A percentile compares a stretch with the other conserved stretches of the same genome.
phyloP scores from a whole-genome alignment of 1,139 yeast species.

The Suhomyces atakaporum region DNA sequence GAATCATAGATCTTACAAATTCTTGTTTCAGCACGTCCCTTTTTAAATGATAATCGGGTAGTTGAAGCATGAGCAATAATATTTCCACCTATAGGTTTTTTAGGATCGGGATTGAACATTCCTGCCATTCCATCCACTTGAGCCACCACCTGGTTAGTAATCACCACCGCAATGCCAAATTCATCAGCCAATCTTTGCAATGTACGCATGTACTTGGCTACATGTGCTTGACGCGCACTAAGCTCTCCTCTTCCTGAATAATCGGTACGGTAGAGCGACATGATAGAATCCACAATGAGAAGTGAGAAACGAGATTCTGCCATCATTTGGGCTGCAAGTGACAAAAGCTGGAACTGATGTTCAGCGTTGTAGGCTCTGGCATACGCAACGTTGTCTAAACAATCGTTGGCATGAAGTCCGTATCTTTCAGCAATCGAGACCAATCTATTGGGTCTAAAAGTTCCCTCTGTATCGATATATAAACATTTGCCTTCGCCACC shows the following conservation, averaged over 20 bases:
- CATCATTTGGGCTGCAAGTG: constrained; percentile 96
- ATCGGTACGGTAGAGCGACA: constrained; percentile 95
- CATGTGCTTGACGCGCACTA: constrained; percentile 92
- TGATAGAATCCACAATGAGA: constrained; percentile 90
- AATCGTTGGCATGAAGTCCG: constrained; percentile 92
- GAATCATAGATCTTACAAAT: constrained; percentile 93
- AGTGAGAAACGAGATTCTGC: constrained; percentile 81
- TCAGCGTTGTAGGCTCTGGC: constrained; percentile 98
- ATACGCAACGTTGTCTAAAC: constrained; percentile 93
- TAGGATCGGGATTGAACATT: constrained; percentile 94
- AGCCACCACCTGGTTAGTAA: constrained; percentile 97
- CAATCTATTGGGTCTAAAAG: constrained; percentile 89
- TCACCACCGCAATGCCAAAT: constrained; percentile 97
- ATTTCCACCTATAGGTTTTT: constrained; percentile 98
- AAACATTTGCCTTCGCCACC: constrained; percentile 99
- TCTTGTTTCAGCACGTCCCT: constrained; percentile 90
- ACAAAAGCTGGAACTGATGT: constrained; percentile 84
- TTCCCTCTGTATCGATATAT: constrained; percentile 95
- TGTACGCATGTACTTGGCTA: constrained; percentile 89
- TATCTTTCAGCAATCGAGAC: constrained; percentile 89
- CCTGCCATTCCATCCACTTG: constrained; percentile 91
- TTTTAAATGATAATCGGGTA: constrained; percentile 83
- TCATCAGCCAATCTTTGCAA: constrained; percentile 94
- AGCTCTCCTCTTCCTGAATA: constrained; percentile 95
- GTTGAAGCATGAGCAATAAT: constrained; percentile 97